Conservation (phyloP, 2,329 filamentous ascomycete species). For the Pyrenophora tritici-repentis region DNA sequence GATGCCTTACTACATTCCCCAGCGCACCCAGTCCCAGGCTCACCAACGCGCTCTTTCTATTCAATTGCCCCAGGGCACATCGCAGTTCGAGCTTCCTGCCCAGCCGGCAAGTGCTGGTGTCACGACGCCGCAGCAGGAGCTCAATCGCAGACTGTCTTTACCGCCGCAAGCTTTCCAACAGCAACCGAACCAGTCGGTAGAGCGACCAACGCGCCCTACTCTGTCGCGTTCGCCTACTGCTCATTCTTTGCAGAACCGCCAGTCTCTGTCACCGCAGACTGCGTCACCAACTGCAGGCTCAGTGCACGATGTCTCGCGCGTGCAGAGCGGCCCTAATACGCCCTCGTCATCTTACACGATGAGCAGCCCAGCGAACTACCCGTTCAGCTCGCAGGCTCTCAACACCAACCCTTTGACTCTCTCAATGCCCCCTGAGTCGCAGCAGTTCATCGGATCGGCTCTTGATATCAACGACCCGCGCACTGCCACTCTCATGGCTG, state of each 20-base stretch:
- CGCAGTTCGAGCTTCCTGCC: constrained; percentile 33
- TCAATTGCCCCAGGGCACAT: constrained; percentile 47
- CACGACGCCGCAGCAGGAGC: constrained; percentile 29
- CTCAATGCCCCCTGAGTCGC: constrained; percentile 57
- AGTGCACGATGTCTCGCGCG: constrained; percentile 29
- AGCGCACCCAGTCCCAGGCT: constrained; percentile 39
- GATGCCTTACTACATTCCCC: constrained; percentile 54
- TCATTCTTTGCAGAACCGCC: constrained; percentile 23
- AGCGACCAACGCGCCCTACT: constrained; percentile 20
- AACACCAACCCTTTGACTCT: constrained; percentile 54
- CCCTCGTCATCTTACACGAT: constrained; percentile 27
- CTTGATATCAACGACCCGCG: constrained; percentile 54
- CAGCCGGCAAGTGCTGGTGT: constrained; percentile 24
- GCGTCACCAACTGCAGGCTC: constrained; percentile 26
- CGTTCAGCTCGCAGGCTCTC: constrained; percentile 36
- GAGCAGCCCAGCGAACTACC: constrained; percentile 30
- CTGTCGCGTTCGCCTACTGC: constrained; percentile 29
- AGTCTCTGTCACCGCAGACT: constrained; percentile 31
- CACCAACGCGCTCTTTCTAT: constrained; percentile 55
- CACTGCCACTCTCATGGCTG: constrained; percentile 54
- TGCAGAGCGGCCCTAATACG: constrained; percentile 26
- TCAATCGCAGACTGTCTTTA: constrained; percentile 52
- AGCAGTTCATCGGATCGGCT: constrained; percentile 57
- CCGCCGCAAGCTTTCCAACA: constrained; percentile 43
- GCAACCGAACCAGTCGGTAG: constrained; percentile 21